Conservation (phyloP, 2,329 filamentous ascomycete species). For the Scedosporium aurantiacum region DNA sequence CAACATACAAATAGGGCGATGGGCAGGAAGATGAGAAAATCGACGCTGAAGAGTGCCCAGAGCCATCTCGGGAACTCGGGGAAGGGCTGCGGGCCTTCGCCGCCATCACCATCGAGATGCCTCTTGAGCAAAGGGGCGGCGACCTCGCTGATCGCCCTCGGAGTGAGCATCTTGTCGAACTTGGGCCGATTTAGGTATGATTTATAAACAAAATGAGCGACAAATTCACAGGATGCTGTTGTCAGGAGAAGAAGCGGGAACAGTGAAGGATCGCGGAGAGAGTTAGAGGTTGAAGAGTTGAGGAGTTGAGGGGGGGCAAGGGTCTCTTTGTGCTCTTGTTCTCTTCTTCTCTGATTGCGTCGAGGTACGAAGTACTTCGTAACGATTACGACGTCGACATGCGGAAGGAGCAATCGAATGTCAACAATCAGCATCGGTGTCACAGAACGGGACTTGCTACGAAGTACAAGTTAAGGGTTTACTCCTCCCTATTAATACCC, state of each 20-base stretch:
- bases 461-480: too few relatives aligned
- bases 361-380: too few relatives aligned
- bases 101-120: neutral
- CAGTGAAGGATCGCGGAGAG: too few relatives aligned
- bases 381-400: too few relatives aligned
- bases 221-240: neutral
- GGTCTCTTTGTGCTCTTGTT: too few relatives aligned
- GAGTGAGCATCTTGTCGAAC: neutral
- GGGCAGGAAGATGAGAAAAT: constrained; percentile 3
- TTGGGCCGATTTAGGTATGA: neutral
- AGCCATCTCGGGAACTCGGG: neutral
- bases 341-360: too few relatives aligned
- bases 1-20: neutral
- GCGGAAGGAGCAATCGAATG: too few relatives aligned
- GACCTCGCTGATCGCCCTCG: neutral
- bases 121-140: constrained; percentile 3
- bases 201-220: neutral
- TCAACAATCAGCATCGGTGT: too few relatives aligned
- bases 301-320: too few relatives aligned
- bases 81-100: neutral
- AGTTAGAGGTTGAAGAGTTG: too few relatives aligned
- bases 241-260: neutral
- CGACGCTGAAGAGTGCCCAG: neutral
- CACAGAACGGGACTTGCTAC: too few relatives aligned
- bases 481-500: too few relatives aligned